phyloP scores from a whole-genome alignment of 2,329 filamentous ascomycete genomes.

The Raffaelea deltoideospora region DNA sequence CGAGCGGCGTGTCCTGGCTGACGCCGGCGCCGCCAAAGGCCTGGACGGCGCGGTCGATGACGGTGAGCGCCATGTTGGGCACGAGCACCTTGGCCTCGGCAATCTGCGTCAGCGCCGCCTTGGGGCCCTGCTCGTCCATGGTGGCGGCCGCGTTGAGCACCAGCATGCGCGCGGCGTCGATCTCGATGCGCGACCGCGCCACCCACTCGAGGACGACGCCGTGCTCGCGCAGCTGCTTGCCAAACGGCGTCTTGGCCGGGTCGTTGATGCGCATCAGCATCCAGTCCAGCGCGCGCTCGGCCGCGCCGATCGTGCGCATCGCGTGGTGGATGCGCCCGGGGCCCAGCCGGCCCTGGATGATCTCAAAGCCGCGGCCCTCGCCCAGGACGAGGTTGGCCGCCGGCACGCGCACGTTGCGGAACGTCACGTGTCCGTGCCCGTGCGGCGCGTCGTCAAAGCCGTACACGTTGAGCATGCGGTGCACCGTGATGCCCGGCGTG shows the following conservation, averaged over 20 bases:
- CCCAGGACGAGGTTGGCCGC: slow-evolving; percentile 78
- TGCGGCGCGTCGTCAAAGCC: slow-evolving; percentile 98
- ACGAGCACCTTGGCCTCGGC: slow-evolving; percentile 90
- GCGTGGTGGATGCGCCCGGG: slow-evolving; percentile 95
- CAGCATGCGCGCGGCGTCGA: slow-evolving; percentile 76
- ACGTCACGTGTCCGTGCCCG: slow-evolving; percentile 84
- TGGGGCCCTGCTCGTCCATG: slow-evolving; percentile 82
- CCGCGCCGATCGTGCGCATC: slow-evolving; percentile 85
- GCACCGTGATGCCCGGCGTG: slow-evolving; percentile 75
- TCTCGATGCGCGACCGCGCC: slow-evolving; percentile 80
- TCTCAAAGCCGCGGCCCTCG: slow-evolving; percentile 89
- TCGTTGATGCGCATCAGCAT: slow-evolving; percentile 93
- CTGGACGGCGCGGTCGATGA: slow-evolving; percentile 92
- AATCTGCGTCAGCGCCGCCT: slow-evolving; percentile 82
- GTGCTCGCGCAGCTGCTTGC: slow-evolving; percentile 73
- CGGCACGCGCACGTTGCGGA: slow-evolving; percentile 81
- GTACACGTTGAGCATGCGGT: slow-evolving; percentile 87
- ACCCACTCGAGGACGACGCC: slow-evolving; percentile 94
- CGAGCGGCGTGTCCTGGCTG: slow-evolving; percentile 85
- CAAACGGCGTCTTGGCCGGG: slow-evolving; percentile 77
- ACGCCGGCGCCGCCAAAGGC: slow-evolving; percentile 83
- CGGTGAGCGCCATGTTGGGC: slow-evolving; percentile 63
- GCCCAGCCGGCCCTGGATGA: slow-evolving; percentile 91
- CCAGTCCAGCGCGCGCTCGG: slow-evolving; percentile 86
- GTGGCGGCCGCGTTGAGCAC: slow-evolving; percentile 91